Conservation (phyloP, 2,329 filamentous ascomycete species). For the Neopestalotiopsis clavispora region DNA sequence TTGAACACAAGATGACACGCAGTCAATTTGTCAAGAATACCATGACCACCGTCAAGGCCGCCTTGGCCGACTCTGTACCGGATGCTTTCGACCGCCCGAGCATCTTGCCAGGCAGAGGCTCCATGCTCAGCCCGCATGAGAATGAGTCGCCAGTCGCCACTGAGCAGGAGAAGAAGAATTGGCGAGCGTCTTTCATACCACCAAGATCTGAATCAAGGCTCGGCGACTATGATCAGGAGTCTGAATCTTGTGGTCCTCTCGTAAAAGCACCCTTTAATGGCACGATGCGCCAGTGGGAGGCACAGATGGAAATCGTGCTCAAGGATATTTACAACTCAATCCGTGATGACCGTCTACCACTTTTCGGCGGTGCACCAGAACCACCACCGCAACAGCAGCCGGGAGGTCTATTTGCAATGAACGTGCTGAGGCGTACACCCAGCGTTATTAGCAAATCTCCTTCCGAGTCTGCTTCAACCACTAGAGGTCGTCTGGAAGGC, state of each 20-base stretch:
- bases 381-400: constrained; percentile 51
- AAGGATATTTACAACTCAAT: constrained; percentile 94
- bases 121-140: constrained; percentile 31
- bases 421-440: constrained; percentile 81
- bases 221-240: constrained; percentile 42
- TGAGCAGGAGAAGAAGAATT: constrained; percentile 33
- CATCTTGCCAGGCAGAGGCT: constrained; percentile 52
- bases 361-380: constrained; percentile 70
- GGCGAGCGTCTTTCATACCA: constrained; percentile 53
- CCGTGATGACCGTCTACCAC: constrained; percentile 80
- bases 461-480: constrained; percentile 73
- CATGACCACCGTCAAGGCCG: constrained; percentile 83
- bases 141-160: constrained; percentile 25
- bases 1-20: constrained; percentile 95
- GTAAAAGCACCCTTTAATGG: constrained; percentile 80
- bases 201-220: constrained; percentile 49
- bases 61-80: constrained; percentile 74
- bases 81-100: constrained; percentile 66
- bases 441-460: constrained; percentile 93
- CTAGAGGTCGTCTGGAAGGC: constrained; percentile 74
- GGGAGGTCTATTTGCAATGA: constrained; percentile 74
- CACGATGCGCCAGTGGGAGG: constrained; percentile 80
- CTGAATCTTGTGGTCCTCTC: constrained; percentile 72
- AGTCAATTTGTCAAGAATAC: constrained; percentile 97
- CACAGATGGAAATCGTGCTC: constrained; percentile 86